Base-by-base conservation (phyloP, 164 flowering plant genomes). In the Berberis thunbergii region DNA sequence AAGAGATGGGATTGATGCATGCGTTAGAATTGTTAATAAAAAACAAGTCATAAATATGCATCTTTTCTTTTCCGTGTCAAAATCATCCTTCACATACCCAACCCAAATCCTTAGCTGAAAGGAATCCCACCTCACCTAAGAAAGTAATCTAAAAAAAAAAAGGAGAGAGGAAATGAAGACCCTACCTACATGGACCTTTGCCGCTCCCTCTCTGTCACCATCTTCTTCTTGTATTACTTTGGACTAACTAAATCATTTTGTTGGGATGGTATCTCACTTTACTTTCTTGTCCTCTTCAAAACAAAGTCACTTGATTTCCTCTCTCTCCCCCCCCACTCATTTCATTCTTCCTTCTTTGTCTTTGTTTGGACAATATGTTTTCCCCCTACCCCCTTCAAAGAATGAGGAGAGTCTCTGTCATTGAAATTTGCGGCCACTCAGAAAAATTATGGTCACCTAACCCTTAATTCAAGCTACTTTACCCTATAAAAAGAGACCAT, bases 51-150 rank as follows among this genome's bases (percentile, higher is more conserved):
- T 26, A 6, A 2, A 9, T 13, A 40, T 4, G 12, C 6, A 8
- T 62, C 26, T 41, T 45, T 41, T 52, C 42, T 41, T 6, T 50
- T 50, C 50, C 38, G n/a, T 4, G 68, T 57, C 57, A 62, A 62
- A 61, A 41, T 50, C 64, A 62, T 50, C 64, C 64, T 62, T 40
- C 64, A 49, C 42, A 49, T 50, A 49, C 56, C 38, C 41, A 26
- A 55, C 41, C 59, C 60, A 62, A 50, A 38, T 41, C 67, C 50
- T n/a, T 57, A 57, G 54, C 61, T 40, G 7, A 64, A 48, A 65
- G 54, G 54, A 65, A 65, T 57, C 61, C 41, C 54, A 3, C 9
- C 26, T 26, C 26, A 26, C 26, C 26, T 10, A 12, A 43, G 61
- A 39, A 46, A 63, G 6, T 52, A 10, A 41, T 52, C 13, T 11